Percentiles rank a stretch among this genome's conserved stretches.
These are phyloP conservation scores for Kluyveromyces aestuarii DNA, from an alignment of 805 yeast species.

Conservation along the genomic window DNA sequence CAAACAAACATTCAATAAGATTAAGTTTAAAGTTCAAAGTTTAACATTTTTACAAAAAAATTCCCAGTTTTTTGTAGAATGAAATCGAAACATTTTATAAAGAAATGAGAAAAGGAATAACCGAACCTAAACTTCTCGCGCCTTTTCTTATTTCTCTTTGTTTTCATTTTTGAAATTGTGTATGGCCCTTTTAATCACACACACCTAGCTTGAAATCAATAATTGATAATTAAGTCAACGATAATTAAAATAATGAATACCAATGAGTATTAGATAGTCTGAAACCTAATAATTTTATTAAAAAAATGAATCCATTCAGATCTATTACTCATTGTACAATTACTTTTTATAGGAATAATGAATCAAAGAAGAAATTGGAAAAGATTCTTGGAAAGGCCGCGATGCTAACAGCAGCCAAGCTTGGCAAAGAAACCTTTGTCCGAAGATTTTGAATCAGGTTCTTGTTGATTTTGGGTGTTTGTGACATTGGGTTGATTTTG, in stretches of 20 bases:
- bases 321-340: background rate
- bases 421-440: conserved; percentile 27
- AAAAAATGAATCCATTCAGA: background rate
- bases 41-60: background rate
- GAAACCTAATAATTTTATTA: too few species aligned
- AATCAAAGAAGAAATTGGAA: background rate
- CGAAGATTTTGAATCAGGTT: conserved; percentile 12
- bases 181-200: background rate
- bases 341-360: background rate
- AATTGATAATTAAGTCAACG: background rate
- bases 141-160: background rate
- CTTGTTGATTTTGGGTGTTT: conserved; percentile 5
- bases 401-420: conserved; percentile 25
- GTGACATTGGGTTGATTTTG: conserved; percentile 5
- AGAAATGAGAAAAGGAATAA: background rate
- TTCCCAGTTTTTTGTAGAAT: background rate
- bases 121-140: background rate
- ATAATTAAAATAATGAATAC: background rate
- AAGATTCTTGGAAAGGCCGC: background rate
- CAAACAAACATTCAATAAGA: background rate
- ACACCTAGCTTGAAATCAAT: background rate
- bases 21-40: background rate
- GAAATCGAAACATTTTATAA: background rate
- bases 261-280: background rate
- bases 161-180: too few species aligned